phyloP scores from a whole-genome alignment of 2,329 filamentous ascomycete genomes.

The Fusarium cicatricum region DNA sequence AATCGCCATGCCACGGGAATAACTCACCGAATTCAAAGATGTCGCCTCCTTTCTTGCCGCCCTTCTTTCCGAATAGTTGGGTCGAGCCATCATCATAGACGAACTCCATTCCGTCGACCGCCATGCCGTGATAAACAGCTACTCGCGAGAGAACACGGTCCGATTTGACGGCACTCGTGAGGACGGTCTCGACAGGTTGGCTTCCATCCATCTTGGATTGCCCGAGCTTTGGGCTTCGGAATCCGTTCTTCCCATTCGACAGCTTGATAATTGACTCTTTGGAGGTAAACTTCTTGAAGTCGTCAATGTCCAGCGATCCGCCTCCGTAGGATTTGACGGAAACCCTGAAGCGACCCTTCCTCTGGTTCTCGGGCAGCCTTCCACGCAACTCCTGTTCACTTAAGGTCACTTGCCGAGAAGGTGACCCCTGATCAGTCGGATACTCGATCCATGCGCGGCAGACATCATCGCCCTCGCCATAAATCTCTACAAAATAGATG shows the following conservation, averaged over 20 bases:
- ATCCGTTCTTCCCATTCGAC: constrained; percentile 74
- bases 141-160: constrained; percentile 79
- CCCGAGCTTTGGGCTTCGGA: constrained; percentile 78
- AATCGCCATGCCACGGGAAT: neutral
- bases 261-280: constrained; percentile 80
- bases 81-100: constrained; percentile 86
- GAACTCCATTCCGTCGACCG: constrained; percentile 89
- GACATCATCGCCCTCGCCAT: constrained; percentile 78
- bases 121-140: constrained; percentile 77
- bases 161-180: constrained; percentile 72
- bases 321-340: constrained; percentile 80
- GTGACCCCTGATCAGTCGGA: constrained; percentile 65
- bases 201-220: constrained; percentile 75
- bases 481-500: constrained; percentile 86
- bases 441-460: constrained; percentile 88
- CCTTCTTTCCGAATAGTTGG: constrained; percentile 86
- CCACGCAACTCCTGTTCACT: constrained; percentile 78
- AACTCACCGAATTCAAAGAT: constrained; percentile 79
- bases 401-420: constrained; percentile 77
- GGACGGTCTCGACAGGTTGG: constrained; percentile 75
- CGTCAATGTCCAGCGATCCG: constrained; percentile 77
- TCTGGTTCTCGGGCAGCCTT: constrained; percentile 75
- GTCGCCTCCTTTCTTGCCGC: constrained; percentile 73
- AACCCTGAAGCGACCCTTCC: constrained; percentile 74
- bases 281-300: constrained; percentile 74